Base-by-base conservation (phyloP, 1,284 basidiomycete species). In the Ganoderma boninense region DNA sequence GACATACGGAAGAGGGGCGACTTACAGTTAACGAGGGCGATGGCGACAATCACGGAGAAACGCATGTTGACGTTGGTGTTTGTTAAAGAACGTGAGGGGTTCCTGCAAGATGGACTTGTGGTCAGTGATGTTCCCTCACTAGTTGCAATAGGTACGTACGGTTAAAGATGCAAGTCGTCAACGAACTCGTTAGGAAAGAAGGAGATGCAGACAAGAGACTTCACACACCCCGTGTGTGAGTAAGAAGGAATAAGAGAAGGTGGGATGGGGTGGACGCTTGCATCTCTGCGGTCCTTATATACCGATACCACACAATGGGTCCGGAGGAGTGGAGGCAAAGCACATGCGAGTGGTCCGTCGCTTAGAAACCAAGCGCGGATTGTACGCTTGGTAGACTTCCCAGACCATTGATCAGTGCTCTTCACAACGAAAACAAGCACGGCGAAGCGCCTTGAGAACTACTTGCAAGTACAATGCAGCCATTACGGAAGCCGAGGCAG, bases 11-110 rank as follows among this genome's bases (percentile, higher is more conserved):
- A 10, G 23, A 14, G 13, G 4, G 26, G 29, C 10, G 4, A 63
- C 70, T 65, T 46, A 68, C 70, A 64, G 69, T 70, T 66, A 46
- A 70, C 52, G 60, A 71, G 66, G 43, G 66, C 64, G 54, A 71
- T 32, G 38, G 70, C 70, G 61, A 68, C 26, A 54, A 71, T 13
- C 26, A 64, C 64, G 61, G 67, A 61, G 64, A 71, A 62, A 64
- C 49, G 49, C 49, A 54, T 54, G 49, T 68, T 71, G 60, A 54
- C 26, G 49, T 68, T 71, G 60, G 68, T 71, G 69, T 57, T 70
- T 23, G 62, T 67, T 10, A 64, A 57, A 59, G 62, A 44, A 38
- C 32, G 44, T 32, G 54, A 59, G 65, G 29, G 57, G 49, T 44
- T 57, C 49, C 57, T 68, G 26, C 10, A n/a, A 43, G 57, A 32